A percentile compares a stretch with the other conserved stretches of the same genome.
phyloP scores from a whole-genome alignment of 2,329 filamentous ascomycete genomes.

The Fusarium avenaceum region DNA sequence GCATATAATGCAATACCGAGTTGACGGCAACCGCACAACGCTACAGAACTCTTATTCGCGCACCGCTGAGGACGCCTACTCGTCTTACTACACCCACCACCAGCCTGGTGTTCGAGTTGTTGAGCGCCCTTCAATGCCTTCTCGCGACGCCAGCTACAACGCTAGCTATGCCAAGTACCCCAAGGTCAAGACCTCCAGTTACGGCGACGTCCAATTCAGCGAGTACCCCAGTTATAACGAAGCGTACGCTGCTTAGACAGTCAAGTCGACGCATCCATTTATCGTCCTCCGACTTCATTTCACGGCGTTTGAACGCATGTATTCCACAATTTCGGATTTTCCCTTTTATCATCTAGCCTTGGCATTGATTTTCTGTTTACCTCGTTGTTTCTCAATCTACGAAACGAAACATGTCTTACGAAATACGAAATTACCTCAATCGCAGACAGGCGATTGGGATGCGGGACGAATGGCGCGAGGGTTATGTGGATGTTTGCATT shows the following conservation, averaged over 20 bases:
- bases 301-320: slow-evolving; percentile 48
- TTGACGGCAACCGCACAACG: slow-evolving; percentile 49
- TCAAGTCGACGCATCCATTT: neutral
- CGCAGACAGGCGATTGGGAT: slow-evolving; percentile 45
- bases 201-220: slow-evolving; percentile 53
- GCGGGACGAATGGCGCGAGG: slow-evolving; percentile 48
- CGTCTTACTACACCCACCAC: slow-evolving; percentile 42
- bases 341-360: slow-evolving; percentile 32
- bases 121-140: slow-evolving; percentile 52
- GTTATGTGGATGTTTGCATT: slow-evolving; percentile 38
- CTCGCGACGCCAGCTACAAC: slow-evolving; percentile 52
- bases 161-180: slow-evolving; percentile 41
- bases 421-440: slow-evolving; percentile 50
- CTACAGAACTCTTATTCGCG: slow-evolving; percentile 50
- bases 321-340: slow-evolving; percentile 43
- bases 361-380: slow-evolving; percentile 37
- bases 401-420: slow-evolving; percentile 54
- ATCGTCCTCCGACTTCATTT: slow-evolving; percentile 42
- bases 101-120: slow-evolving; percentile 40
- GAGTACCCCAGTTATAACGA: slow-evolving; percentile 48
- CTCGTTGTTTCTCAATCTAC: slow-evolving; percentile 48
- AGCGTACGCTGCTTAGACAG: slow-evolving; percentile 35
- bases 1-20: slow-evolving; percentile 50
- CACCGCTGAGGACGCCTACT: slow-evolving; percentile 42
- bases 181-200: slow-evolving; percentile 55